Evolutionary conservation across 1,139 yeast genomes (phyloP), one percentile per base, ranked within the genome.

Genomic region (Saccharomyces hybrid): DNA sequence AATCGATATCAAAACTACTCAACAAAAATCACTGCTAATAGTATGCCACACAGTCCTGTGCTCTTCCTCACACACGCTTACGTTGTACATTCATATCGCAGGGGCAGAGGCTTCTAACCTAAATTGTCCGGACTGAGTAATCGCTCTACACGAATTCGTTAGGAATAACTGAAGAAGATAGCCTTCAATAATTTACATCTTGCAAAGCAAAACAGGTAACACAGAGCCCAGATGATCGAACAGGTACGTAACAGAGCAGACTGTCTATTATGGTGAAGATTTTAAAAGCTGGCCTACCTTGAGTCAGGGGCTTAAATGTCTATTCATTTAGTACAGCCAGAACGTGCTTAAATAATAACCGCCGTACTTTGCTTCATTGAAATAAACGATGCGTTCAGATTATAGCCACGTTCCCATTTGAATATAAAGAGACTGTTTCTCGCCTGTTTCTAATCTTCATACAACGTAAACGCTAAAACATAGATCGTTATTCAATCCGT

Each of bases 301-400:
- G 42, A 34, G 6, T 55, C 21, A 14, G 75, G 12, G 7, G 7
- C 42, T 6, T 24, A 24, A 16, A 34, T 8, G 19, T 4, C 21
- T 14, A 14, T 34, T 34, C 16, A 14, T 14, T 14, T 8, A 14
- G 26, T 1, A 4, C 26, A 24, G 26, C 26, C 26, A 24, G 26
- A 24, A 24, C 26, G 26, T 24, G 26, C 26, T 24, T 24, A 34
- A 34, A 16, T 34, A 34, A 3, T 14, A 16, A 34, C 16, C 14
- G 16, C 42, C 16, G 42, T 34, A 19, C 42, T 14, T 34, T 11
- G 3, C 12, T 16, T 12, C 21, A 34, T 14, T 6, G 3, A 34
- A 14, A 8, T n/a, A 34, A 14, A 14, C 19, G 7, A 7, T 14
- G 19, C 14, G 3, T 14, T 6, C 11, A 34, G 11, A 7, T 7